A percentile compares a stretch with the other conserved stretches of the same genome.
phyloP scores from a whole-genome alignment of 2,329 filamentous ascomycete genomes.

The Tolypocladium endophyticum region DNA sequence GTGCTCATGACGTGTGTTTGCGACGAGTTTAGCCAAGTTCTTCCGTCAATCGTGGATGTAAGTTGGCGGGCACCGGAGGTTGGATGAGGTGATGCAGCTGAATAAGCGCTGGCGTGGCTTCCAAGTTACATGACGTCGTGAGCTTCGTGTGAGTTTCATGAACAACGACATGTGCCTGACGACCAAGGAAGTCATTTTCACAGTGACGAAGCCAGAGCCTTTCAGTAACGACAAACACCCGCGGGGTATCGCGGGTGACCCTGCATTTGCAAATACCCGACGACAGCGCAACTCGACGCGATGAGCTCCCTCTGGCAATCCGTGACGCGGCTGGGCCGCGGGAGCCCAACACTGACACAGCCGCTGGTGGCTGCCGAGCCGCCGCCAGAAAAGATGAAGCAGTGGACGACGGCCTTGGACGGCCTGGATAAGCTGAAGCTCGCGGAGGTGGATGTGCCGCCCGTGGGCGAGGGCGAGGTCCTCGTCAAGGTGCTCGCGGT shows the following conservation, averaged over 20 bases:
- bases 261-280: background rate
- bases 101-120: background rate
- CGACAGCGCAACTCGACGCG: background rate
- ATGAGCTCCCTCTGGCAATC: background rate
- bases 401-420: conserved; percentile 46
- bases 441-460: conserved; percentile 32
- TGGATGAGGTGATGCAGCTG: background rate
- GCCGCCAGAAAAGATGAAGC: conserved; percentile 21
- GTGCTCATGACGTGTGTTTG: no score
- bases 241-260: background rate
- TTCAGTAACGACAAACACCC: no score
- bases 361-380: background rate
- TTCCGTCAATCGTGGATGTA: no score
- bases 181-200: no score
- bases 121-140: background rate
- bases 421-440: conserved; percentile 43
- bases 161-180: background rate
- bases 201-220: no score
- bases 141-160: background rate
- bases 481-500: background rate
- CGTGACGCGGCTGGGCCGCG: background rate
- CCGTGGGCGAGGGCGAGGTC: conserved; percentile 39
- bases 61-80: no score
- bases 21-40: no score
- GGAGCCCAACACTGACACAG: background rate